Percentiles rank a stretch among this genome's conserved stretches.
These are phyloP conservation scores for Fusarium sp. DNA, from an alignment of 2,329 filamentous ascomycete species.

Conservation along the genomic window DNA sequence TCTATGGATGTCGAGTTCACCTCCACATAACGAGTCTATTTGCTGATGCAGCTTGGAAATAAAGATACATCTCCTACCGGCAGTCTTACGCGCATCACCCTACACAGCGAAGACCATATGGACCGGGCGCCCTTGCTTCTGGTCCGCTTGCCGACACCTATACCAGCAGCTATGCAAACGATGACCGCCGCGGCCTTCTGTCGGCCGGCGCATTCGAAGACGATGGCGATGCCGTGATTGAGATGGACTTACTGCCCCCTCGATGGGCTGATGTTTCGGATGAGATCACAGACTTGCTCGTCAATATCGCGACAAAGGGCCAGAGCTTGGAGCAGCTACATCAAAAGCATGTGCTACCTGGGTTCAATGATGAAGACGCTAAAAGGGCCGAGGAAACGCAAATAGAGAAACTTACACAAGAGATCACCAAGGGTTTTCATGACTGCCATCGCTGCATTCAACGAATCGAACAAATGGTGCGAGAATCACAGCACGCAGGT, in stretches of 20 bases:
- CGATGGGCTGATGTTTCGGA: constrained; percentile 97
- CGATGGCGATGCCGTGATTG: constrained; percentile 94
- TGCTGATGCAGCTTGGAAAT: constrained; percentile 27
- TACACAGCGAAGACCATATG: constrained; percentile 81
- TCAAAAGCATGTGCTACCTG: constrained; percentile 95
- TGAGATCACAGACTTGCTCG: constrained; percentile 86
- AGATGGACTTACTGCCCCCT: constrained; percentile 96
- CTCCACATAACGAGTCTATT: constrained; percentile 1
- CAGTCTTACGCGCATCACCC: constrained; percentile 98
- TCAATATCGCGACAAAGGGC: constrained; percentile 84
- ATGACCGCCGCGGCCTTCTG: constrained; percentile 82
- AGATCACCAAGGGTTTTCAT: constrained; percentile 90
- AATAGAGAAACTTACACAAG: constrained; percentile 90
- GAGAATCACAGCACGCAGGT: constrained; percentile 79
- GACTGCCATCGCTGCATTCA: constrained; percentile 91
- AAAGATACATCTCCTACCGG: constrained; percentile 96
- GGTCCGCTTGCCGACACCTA: constrained; percentile 70
- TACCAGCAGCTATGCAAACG: constrained; percentile 61
- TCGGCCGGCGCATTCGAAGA: constrained; percentile 81
- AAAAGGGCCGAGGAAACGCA: constrained; percentile 88
- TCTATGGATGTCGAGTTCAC: not conserved
- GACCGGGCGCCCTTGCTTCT: constrained; percentile 60
- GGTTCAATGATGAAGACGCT: constrained; percentile 94
- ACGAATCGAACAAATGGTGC: constrained; percentile 86
- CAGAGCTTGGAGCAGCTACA: constrained; percentile 90